Evolutionary conservation across 148 eudicot species (phyloP).

Genomic region (Amaranthus cruentus): DNA sequence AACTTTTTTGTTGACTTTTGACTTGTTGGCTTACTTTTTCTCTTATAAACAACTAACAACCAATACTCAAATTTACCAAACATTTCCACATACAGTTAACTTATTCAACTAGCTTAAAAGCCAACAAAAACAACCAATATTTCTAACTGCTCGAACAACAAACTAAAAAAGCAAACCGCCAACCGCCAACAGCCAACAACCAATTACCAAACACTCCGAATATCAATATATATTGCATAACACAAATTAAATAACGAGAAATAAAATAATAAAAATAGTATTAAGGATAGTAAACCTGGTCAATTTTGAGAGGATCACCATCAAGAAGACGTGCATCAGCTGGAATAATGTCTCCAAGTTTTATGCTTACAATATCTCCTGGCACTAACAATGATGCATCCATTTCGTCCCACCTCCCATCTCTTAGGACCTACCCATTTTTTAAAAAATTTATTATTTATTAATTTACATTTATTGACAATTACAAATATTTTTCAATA

Average conservation of each 20-base stretch:
- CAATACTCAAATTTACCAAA: too few relatives aligned
- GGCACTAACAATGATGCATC: conserved; percentile 64
- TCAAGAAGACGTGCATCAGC: conserved; percentile 83
- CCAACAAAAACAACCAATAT: too few relatives aligned
- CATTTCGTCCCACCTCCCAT: conserved; percentile 65
- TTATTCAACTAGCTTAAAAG: too few relatives aligned
- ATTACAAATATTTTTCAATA: background rate
- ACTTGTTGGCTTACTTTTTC: too few relatives aligned
- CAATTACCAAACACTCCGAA: too few relatives aligned
- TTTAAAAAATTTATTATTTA: background rate
- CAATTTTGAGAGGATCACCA: conserved; percentile 78
- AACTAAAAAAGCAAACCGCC: too few relatives aligned
- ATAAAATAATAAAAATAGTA: background rate
- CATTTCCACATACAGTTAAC: too few relatives aligned
- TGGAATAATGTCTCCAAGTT: conserved; percentile 70
- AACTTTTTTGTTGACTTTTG: too few relatives aligned
- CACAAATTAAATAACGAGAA: background rate
- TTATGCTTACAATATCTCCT: conserved; percentile 72
- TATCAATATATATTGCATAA: too few relatives aligned
- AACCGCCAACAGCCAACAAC: too few relatives aligned
- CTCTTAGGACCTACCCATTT: conserved; percentile 43
- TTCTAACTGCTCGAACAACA: too few relatives aligned
- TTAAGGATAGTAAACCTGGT: conserved; percentile 42
- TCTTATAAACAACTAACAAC: too few relatives aligned
- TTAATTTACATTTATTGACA: background rate